A percentile compares a stretch with the other conserved stretches of the same genome.
Evolutionary conservation across 768 basidiomycete genomes (phyloP).

Genomic region (Boletales sp.): DNA sequence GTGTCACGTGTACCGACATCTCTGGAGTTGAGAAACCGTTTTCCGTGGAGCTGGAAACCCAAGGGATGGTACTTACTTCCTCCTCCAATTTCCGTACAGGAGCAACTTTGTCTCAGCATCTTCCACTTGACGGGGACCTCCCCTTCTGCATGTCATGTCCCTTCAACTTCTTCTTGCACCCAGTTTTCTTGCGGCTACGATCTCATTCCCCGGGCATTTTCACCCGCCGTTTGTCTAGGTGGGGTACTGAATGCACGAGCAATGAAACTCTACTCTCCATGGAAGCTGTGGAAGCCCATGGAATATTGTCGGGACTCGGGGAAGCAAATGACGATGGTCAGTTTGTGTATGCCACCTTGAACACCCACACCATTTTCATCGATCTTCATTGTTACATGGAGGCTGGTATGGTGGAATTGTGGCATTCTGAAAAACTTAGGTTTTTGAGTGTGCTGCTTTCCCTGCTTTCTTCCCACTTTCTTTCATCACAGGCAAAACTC

Average conservation of each 20-base stretch:
- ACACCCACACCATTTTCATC: constrained; percentile 40
- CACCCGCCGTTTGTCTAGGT: constrained; percentile 26
- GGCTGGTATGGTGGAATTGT: constrained; percentile 61
- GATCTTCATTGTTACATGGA: constrained; percentile 52
- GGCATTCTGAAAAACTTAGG: constrained; percentile 57
- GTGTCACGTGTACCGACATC: constrained; percentile 47
- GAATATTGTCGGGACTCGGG: constrained; percentile 45
- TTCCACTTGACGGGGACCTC: constrained; percentile 33
- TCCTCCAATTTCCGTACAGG: constrained; percentile 40
- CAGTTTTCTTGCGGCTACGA: constrained; percentile 52
- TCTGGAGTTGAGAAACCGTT: constrained; percentile 40
- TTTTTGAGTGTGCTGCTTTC: constrained; percentile 51
- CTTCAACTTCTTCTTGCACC: constrained; percentile 43
- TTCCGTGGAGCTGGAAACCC: constrained; percentile 53
- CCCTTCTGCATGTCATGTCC: constrained; percentile 44
- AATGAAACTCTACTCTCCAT: constrained; percentile 55
- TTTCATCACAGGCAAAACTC: constrained; percentile 8
- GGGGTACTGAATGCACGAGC: constrained; percentile 37
- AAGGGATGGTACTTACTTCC: constrained; percentile 45
- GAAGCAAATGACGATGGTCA: constrained; percentile 46
- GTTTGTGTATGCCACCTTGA: constrained; percentile 36
- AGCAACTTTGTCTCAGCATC: constrained; percentile 13
- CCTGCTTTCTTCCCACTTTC: constrained; percentile 26
- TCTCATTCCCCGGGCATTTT: constrained; percentile 28
- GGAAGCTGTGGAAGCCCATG: constrained; percentile 50